These are phyloP conservation scores for Penicillium salamii DNA, from an alignment of 495 filamentous ascomycete species.

Conservation along the genomic window DNA sequence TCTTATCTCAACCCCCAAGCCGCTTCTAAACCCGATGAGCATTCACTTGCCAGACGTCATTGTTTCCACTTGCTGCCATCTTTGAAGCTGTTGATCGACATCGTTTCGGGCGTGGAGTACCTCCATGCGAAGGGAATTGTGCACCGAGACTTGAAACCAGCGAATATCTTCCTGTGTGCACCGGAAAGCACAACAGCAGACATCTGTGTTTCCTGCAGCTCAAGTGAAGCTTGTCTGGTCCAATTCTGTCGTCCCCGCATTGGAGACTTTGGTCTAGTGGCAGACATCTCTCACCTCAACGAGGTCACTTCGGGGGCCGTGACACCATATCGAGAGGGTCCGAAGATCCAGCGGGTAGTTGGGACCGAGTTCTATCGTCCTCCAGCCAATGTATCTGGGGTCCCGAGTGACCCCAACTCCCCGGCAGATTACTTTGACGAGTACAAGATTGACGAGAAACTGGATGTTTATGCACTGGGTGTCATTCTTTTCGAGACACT, in stretches of 20 bases:
- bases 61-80: slow-evolving; percentile 50
- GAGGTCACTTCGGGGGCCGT: slow-evolving; percentile 16
- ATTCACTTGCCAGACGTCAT: slow-evolving; percentile 32
- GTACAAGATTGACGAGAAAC: slow-evolving; percentile 48
- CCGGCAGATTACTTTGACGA: slow-evolving; percentile 12
- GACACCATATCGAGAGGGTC: slow-evolving; percentile 14
- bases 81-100: slow-evolving; percentile 40
- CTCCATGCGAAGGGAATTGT: slow-evolving; percentile 59
- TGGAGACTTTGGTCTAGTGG: slow-evolving; percentile 54
- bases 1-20: slow-evolving; percentile 42
- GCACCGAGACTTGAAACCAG: slow-evolving; percentile 71
- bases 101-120: slow-evolving; percentile 54
- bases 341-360: slow-evolving; percentile 34
- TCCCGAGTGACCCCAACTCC: not conserved
- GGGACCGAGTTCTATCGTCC: slow-evolving; percentile 50
- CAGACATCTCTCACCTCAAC: slow-evolving; percentile 47
- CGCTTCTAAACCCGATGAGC: not conserved
- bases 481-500: slow-evolving; percentile 53
- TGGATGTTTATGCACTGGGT: slow-evolving; percentile 54
- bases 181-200: slow-evolving; percentile 25
- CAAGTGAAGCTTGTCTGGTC: slow-evolving; percentile 11
- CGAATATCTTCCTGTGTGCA: slow-evolving; percentile 61
- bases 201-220: slow-evolving; percentile 32
- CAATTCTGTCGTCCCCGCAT: slow-evolving; percentile 50
- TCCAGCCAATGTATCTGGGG: slow-evolving; percentile 16